Percentiles rank a stretch among this genome's conserved stretches.
Conservation (phyloP, 768 basidiomycete genomes). For the Suillus weaverae region DNA sequence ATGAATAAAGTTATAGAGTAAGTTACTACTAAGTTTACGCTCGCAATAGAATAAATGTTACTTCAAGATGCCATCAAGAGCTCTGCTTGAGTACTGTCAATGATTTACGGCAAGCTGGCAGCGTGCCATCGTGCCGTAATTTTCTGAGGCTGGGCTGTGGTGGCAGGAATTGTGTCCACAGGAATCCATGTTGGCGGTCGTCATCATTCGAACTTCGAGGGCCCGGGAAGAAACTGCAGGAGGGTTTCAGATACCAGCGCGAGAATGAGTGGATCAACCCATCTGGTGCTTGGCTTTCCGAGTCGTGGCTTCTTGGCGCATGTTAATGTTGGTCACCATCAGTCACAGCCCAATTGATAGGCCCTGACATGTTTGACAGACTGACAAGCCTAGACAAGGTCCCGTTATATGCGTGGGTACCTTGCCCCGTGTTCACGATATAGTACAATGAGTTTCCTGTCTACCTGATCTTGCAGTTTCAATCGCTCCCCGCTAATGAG, state of each 20-base stretch:
- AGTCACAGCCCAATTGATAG: background rate
- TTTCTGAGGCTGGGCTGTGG: background rate
- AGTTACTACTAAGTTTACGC: too few relatives aligned
- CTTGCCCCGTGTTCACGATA: background rate
- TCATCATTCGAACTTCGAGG: background rate
- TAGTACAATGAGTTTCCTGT: too few relatives aligned
- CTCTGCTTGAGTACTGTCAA: background rate
- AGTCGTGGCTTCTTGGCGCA: background rate
- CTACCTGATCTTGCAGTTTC: background rate
- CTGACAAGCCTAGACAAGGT: background rate
- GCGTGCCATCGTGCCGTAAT: background rate
- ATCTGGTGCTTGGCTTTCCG: background rate
- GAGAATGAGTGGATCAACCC: background rate
- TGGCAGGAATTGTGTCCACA: too few relatives aligned
- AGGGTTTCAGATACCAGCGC: background rate
- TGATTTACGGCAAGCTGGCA: background rate
- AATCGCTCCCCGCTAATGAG: background rate
- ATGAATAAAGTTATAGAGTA: background rate
- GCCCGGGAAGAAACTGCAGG: background rate
- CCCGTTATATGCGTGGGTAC: background rate
- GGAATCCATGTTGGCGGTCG: background rate
- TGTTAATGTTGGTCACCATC: background rate
- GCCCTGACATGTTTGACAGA: background rate
- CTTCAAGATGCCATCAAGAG: background rate
- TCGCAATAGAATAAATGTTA: too few relatives aligned